phyloP scores from a whole-genome alignment of 257 asterid species.

The Ajuga chamaepitys region DNA sequence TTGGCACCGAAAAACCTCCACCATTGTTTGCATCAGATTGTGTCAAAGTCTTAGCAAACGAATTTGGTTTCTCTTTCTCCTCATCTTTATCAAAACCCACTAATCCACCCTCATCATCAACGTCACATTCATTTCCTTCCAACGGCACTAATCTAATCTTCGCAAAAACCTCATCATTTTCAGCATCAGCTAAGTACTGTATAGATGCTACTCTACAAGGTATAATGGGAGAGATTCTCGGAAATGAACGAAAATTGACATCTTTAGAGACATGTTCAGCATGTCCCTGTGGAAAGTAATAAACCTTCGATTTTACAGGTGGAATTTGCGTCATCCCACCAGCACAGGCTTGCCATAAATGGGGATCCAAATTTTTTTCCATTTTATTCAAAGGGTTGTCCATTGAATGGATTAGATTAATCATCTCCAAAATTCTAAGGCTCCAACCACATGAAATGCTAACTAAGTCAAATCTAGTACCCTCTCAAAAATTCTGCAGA shows the following conservation, averaged over 20 bases:
- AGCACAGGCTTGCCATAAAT: slow-evolving; percentile 85
- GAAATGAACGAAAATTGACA: slow-evolving; percentile 38
- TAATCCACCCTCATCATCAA: slow-evolving; percentile 32
- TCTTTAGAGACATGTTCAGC: slow-evolving; percentile 46
- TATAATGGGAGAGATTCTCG: slow-evolving; percentile 35
- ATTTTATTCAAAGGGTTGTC: slow-evolving; percentile 31
- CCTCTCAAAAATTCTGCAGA: slow-evolving; percentile 16
- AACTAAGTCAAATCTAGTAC: background rate
- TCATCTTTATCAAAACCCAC: slow-evolving; percentile 33
- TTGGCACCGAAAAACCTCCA: slow-evolving; percentile 74
- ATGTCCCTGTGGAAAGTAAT: slow-evolving; percentile 77
- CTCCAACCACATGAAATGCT: background rate
- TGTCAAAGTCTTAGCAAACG: slow-evolving; percentile 66
- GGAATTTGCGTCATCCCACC: slow-evolving; percentile 74
- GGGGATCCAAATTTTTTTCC: slow-evolving; percentile 49
- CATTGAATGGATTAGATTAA: slow-evolving; percentile 38
- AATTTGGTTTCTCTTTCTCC: slow-evolving; percentile 46
- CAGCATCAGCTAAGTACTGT: slow-evolving; percentile 53
- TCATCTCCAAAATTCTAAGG: slow-evolving; percentile 21
- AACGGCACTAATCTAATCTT: slow-evolving; percentile 45
- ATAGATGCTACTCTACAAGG: slow-evolving; percentile 41
- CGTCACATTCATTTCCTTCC: slow-evolving; percentile 26
- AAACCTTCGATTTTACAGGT: slow-evolving; percentile 41
- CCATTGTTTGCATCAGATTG: slow-evolving; percentile 79
- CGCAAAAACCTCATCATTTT: slow-evolving; percentile 67